Percentiles rank a stretch among this genome's conserved stretches.
Conservation (phyloP, 345 rosid genomes). For the Acer saccharum region DNA sequence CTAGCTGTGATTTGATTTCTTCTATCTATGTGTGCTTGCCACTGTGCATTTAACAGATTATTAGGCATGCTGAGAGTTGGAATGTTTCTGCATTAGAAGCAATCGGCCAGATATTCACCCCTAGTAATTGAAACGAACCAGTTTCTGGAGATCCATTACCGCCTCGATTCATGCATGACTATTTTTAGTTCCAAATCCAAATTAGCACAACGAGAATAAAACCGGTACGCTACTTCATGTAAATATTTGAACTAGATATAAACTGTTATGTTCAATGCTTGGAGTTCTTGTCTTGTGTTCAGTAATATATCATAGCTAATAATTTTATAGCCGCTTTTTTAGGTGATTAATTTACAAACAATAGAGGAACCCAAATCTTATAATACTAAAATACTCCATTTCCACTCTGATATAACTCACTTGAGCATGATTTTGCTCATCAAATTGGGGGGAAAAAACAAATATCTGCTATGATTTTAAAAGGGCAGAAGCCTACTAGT, state of each 20-base stretch:
- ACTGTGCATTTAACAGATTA: constrained; percentile 43
- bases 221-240: neutral
- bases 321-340: neutral
- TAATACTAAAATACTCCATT: neutral
- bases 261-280: neutral
- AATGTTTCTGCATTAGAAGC: constrained; percentile 76
- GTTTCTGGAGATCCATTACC: constrained; percentile 15
- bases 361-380: neutral
- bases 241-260: too few species aligned
- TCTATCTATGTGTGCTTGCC: neutral
- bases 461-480: neutral
- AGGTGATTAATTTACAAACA: neutral
- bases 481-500: constrained; percentile 7
- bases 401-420: neutral
- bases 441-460: neutral
- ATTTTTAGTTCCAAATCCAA: neutral
- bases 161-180: neutral
- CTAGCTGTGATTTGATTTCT: neutral
- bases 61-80: constrained; percentile 85
- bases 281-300: neutral
- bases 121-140: constrained; percentile 25
- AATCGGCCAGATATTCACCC: constrained; percentile 69
- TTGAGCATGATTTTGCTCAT: neutral
- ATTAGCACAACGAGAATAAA: neutral
- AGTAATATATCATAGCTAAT: neutral